Evolutionary conservation across 2,329 filamentous ascomycete species (phyloP).

Genomic region (Stagonosporopsis chrysanthemi): DNA sequence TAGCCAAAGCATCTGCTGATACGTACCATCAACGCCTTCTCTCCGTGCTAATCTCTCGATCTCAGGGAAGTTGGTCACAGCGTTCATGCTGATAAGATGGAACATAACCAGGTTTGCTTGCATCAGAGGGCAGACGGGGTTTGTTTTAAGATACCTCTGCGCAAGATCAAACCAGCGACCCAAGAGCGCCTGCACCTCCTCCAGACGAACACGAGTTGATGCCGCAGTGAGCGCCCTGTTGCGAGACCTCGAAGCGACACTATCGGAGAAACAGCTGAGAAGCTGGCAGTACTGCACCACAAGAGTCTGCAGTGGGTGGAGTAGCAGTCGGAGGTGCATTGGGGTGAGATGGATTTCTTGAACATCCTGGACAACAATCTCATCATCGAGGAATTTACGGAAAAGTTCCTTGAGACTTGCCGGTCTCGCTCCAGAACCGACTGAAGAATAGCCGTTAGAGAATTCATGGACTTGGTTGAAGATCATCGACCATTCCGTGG

Average conservation of each 20-base stretch:
- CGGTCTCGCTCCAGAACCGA: slow-evolving; percentile 61
- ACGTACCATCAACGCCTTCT: slow-evolving; percentile 64
- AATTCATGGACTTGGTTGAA: slow-evolving; percentile 68
- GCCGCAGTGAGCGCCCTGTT: slow-evolving; percentile 63
- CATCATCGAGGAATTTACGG: slow-evolving; percentile 71
- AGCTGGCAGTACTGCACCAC: slow-evolving; percentile 71
- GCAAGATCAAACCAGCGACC: slow-evolving; percentile 74
- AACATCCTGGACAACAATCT: slow-evolving; percentile 58
- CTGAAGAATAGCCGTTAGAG: slow-evolving; percentile 61
- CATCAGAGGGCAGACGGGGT: slow-evolving; percentile 66
- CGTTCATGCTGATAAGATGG: slow-evolving; percentile 74
- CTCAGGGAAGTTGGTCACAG: slow-evolving; percentile 71
- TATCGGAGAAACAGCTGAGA: slow-evolving; percentile 69
- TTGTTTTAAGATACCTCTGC: slow-evolving; percentile 62
- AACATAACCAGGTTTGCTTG: slow-evolving; percentile 73
- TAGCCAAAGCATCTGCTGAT: slow-evolving; percentile 62
- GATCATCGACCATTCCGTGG: slow-evolving; percentile 65
- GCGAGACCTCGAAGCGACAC: slow-evolving; percentile 55
- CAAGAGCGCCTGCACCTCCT: slow-evolving; percentile 70
- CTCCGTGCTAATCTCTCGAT: slow-evolving; percentile 71
- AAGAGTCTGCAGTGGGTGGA: slow-evolving; percentile 72
- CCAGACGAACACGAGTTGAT: slow-evolving; percentile 66
- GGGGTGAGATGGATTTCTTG: slow-evolving; percentile 60
- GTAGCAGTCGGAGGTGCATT: slow-evolving; percentile 69
- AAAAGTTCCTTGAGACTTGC: slow-evolving; percentile 71